Evolutionary conservation across 768 basidiomycete genomes (phyloP), one percentile per base, ranked within the genome.

Genomic region (Coprinopsis marcescibilis): DNA sequence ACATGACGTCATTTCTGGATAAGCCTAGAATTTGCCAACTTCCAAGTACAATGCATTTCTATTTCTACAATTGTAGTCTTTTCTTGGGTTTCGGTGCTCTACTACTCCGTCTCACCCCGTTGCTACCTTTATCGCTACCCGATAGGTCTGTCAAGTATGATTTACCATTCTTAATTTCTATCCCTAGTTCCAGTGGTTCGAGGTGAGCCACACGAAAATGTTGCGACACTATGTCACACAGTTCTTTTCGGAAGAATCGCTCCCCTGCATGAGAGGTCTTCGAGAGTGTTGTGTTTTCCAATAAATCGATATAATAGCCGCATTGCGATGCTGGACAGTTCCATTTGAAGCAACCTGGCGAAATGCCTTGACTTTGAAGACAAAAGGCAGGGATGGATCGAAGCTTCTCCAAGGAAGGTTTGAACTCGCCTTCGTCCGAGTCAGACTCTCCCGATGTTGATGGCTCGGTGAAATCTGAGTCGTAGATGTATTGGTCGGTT

Each of bases 401-500:
- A n/a, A n/a, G n/a, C n/a, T n/a, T n/a, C n/a, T n/a, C 30, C 30
- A 32, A 32, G 30, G 30, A 32, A 8, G 30, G 10, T n/a, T 32
- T 32, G 30, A 32, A 32, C 30, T 32, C 30, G 30, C 8, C 30
- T 29, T 24, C 15, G n/a, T 48, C 46, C 10, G 15, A 7, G 26
- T 29, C 26, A 36, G n/a, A 12, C 40, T 49, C 47, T 2, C 26
- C 47, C 3, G 47, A 40, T 21, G 19, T 43, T 4, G 47, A 43
- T 14, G 23, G 20, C 19, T 49, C 47, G 29, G 21, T 43, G 24
- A 49, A 49, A 33, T 49, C 47, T 11, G 30, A 15, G 32, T 49
- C 47, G 41, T 49, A 49, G 3, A 15, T 42, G 15, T n/a, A 24
- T 23, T 49, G 13, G 3, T 23, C 32, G n/a, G 41, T 6, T 25